phyloP scores from a whole-genome alignment of 164 flowering plant species.

The Chimonanthus praecox region DNA sequence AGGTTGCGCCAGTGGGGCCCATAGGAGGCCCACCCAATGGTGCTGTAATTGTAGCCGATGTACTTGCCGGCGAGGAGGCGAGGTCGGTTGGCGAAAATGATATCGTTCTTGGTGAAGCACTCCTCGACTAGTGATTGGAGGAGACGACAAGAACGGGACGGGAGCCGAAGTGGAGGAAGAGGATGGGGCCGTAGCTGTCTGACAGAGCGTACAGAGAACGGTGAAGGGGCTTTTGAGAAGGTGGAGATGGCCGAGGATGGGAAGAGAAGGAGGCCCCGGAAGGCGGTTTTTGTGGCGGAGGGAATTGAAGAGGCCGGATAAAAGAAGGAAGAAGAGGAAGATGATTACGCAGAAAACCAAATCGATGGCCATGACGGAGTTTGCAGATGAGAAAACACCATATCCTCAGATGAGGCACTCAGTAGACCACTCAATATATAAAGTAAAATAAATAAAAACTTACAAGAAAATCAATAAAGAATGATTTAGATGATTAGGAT shows the following conservation, averaged over 20 bases:
- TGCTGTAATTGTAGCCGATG: constrained; percentile 23
- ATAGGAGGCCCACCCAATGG: constrained; percentile 21
- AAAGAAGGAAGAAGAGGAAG: too few species aligned
- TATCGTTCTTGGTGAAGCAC: constrained; percentile 31
- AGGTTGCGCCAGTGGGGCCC: constrained; percentile 41
- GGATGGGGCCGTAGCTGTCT: constrained; percentile 18
- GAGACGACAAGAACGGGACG: constrained; percentile 30
- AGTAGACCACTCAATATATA: too few species aligned
- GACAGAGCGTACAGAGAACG: constrained; percentile 18
- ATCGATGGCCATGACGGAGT: too few species aligned
- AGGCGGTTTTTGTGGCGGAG: too few species aligned
- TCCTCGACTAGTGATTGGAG: constrained; percentile 29
- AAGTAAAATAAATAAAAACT: too few species aligned
- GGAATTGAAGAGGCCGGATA: too few species aligned
- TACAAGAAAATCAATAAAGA: too few species aligned
- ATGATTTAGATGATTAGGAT: too few species aligned
- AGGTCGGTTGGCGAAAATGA: constrained; percentile 35
- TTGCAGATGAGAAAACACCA: too few species aligned
- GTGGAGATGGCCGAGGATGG: constrained; percentile 35
- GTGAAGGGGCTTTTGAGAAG: constrained; percentile 29
- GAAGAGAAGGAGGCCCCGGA: constrained; percentile 20
- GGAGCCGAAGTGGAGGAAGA: constrained; percentile 28
- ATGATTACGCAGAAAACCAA: too few species aligned
- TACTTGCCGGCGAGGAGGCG: constrained; percentile 20
- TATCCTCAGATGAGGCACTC: too few species aligned